Evolutionary conservation across 768 basidiomycete genomes (phyloP).

Genomic region (Trametes villosa): DNA sequence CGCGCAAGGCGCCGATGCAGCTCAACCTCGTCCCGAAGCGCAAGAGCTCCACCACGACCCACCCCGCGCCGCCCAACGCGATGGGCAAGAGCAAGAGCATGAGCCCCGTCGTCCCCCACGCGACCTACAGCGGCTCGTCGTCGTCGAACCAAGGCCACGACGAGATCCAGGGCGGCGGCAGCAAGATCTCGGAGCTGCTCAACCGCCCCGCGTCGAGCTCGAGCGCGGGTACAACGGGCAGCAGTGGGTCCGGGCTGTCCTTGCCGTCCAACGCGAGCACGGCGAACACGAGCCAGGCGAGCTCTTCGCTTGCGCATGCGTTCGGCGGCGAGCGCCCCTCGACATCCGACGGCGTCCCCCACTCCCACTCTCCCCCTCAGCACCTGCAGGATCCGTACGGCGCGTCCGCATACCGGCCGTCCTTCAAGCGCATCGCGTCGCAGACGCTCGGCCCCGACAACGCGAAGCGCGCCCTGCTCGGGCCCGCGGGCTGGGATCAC

Average conservation of each 20-base stretch:
- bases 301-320: slow-evolving; percentile 28
- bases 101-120: slow-evolving; percentile 22
- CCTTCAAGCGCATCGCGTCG: slow-evolving; percentile 75
- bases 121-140: slow-evolving; percentile 5
- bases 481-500: slow-evolving; percentile 38
- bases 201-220: slow-evolving; percentile 44
- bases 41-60: slow-evolving; percentile 26
- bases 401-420: slow-evolving; percentile 47
- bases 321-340: slow-evolving; percentile 15
- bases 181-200: slow-evolving; percentile 27
- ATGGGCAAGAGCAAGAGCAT: slow-evolving; percentile 29
- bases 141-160: background rate
- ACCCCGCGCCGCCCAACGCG: slow-evolving; percentile 20
- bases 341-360: slow-evolving; percentile 4
- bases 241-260: slow-evolving; percentile 6
- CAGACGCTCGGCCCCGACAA: slow-evolving; percentile 69
- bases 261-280: slow-evolving; percentile 36
- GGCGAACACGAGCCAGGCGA: slow-evolving; percentile 35
- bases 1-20: slow-evolving; percentile 62
- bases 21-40: slow-evolving; percentile 56
- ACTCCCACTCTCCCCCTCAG: background rate
- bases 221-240: slow-evolving; percentile 24
- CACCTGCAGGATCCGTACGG: background rate
- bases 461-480: slow-evolving; percentile 55
- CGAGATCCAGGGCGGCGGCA: background rate